Base-by-base conservation (phyloP, 352 stramenopile species). In the Thalassiosira hispida region DNA sequence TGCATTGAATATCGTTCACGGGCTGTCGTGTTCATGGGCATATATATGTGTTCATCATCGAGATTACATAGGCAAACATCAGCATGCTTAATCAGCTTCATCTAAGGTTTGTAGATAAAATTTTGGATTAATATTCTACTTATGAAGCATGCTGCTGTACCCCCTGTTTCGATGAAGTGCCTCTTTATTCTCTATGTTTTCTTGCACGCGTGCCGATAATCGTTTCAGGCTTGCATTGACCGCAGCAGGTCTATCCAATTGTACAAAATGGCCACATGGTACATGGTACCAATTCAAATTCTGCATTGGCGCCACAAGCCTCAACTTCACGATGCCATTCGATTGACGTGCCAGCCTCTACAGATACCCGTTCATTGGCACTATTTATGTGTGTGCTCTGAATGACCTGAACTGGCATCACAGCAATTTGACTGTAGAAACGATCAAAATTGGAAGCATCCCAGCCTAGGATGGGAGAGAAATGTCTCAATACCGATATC, bases 321-420 rank as follows among this genome's bases (percentile, higher is more conserved):
- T 51, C n/a, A 1, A 64, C 12, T 25, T 64, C 56, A 64, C 20
- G 0, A 27, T 64, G 56, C 29, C 29, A 64, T 0, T 49, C 56
- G 46, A 64, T 64, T 14, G 25, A 23, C 27, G 33, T 46, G 25
- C 33, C 31, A 0, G 0, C 8, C 6, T 22, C 29, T n/a, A 49
- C 56, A 8, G 56, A 14, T n/a, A 64, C 20, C 6, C 31, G 31
- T 38, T 64, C 23, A 35, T 18, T 46, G 4, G 23, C 14, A 22
- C 38, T 31, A 29, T 35, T 31, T 49, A n/a, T 46, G 33, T 64
- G 56, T 4, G 38, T 64, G 12, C 23, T 44, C 33, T 64, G 56
- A 20, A 64, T 35, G 2, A 64, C 38, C 29, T 64, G 56, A 44
- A 64, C 56, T 7, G 56, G 56, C 27, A n/a, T n/a, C n/a, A 49